These are phyloP conservation scores for Crithidia mellificae DNA, from an alignment of 208 protist genomes.

Conservation along the genomic window DNA sequence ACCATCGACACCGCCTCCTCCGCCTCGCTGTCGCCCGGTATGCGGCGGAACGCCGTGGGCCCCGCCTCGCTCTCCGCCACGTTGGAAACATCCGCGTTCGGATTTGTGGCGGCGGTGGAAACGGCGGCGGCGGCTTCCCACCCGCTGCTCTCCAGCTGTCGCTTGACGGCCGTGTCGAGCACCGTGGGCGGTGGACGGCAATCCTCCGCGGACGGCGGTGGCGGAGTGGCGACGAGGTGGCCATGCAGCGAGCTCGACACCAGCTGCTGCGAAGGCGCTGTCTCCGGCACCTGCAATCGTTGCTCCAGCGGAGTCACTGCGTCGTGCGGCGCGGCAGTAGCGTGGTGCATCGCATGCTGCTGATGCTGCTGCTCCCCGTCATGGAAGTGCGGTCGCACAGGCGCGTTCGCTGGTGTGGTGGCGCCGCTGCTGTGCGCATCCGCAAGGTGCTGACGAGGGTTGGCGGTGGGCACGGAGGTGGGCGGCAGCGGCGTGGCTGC, in stretches of 20 bases:
- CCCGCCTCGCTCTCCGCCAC: neutral
- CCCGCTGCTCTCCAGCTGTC: conserved; percentile 1
- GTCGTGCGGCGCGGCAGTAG: neutral
- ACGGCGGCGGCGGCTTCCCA: neutral
- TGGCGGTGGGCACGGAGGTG: conserved; percentile 15
- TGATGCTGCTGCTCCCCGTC: too few relatives aligned
- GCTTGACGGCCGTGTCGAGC: conserved; percentile 11
- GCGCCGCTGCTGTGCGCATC: neutral
- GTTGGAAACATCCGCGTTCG: neutral
- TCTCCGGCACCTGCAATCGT: neutral
- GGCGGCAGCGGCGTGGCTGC: conserved; percentile 17
- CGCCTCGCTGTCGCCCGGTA: neutral
- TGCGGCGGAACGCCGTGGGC: neutral
- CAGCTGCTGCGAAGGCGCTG: too few relatives aligned
- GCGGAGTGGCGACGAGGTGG: neutral
- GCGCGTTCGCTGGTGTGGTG: neutral
- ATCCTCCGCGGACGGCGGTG: neutral
- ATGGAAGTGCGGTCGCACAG: neutral
- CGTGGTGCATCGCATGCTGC: too few relatives aligned
- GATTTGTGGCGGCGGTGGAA: neutral
- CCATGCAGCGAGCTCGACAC: neutral
- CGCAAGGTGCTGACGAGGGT: conserved; percentile 27
- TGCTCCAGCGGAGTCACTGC: neutral
- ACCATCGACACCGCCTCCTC: too few relatives aligned
- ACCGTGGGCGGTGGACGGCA: conserved; percentile 1